Evolutionary conservation across 805 yeast species (phyloP).

Genomic region (Starmera dryadoides): DNA sequence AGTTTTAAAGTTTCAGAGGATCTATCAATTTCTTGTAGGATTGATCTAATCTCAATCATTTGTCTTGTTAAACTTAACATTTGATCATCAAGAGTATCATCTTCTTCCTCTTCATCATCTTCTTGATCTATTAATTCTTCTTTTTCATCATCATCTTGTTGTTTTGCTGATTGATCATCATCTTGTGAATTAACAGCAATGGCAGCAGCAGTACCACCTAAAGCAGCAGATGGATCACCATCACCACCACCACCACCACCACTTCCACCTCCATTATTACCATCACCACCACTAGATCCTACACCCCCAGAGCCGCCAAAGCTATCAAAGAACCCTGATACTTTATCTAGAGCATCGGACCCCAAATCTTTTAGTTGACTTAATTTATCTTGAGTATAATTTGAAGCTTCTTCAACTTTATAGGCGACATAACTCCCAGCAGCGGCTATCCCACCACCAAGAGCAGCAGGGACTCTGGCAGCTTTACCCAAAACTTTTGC

Average conservation of each 20-base stretch:
- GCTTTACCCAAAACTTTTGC: conserved; percentile 51
- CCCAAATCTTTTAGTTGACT: conserved; percentile 56
- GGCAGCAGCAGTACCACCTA: conserved; percentile 51
- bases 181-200: conserved; percentile 36
- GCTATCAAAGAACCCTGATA: conserved; percentile 17
- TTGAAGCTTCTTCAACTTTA: conserved; percentile 82
- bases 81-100: conserved; percentile 61
- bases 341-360: conserved; percentile 40
- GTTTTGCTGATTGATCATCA: conserved; percentile 33
- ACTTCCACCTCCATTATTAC: conserved; percentile 19
- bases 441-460: conserved; percentile 91
- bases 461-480: conserved; percentile 64
- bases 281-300: conserved; percentile 16
- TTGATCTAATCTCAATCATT: conserved; percentile 91
- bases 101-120: conserved; percentile 45
- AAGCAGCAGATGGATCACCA: conserved; percentile 41
- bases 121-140: conserved; percentile 29
- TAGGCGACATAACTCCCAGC: conserved; percentile 91
- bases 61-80: conserved; percentile 87
- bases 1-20: conserved; percentile 66
- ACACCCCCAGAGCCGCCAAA: no score
- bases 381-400: conserved; percentile 61
- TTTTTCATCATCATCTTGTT: conserved; percentile 31
- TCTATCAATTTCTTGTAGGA: conserved; percentile 69
- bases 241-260: conserved; percentile 26